A percentile compares a stretch with the other conserved stretches of the same genome.
Evolutionary conservation across 257 asterid species (phyloP).

Genomic region (Ligustrum vulgare): DNA sequence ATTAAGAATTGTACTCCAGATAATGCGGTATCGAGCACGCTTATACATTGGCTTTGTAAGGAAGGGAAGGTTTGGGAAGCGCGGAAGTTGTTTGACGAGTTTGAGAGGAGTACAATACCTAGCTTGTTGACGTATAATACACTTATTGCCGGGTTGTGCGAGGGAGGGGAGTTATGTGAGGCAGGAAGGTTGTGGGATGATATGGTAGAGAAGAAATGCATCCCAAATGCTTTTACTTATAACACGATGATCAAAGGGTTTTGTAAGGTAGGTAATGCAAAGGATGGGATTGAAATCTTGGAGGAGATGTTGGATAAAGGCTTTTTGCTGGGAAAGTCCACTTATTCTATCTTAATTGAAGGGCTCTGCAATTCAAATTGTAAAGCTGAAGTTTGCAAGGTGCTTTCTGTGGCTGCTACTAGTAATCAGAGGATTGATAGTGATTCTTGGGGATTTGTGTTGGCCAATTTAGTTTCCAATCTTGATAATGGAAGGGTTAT

Average conservation of each 20-base stretch:
- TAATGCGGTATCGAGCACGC: constrained; percentile 65
- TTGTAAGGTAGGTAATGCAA: constrained; percentile 64
- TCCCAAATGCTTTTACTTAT: constrained; percentile 80
- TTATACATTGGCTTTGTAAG: constrained; percentile 83
- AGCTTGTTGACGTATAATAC: constrained; percentile 73
- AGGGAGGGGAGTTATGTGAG: constrained; percentile 71
- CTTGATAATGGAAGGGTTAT: constrained; percentile 1
- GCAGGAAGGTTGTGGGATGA: constrained; percentile 96
- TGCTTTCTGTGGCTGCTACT: constrained; percentile 49
- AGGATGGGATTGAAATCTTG: constrained; percentile 62
- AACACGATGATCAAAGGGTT: constrained; percentile 71
- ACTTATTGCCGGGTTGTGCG: constrained; percentile 90
- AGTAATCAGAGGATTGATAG: constrained; percentile 31
- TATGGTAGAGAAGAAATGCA: constrained; percentile 74
- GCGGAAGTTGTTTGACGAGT: constrained; percentile 72
- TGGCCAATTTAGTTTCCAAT: constrained; percentile 33
- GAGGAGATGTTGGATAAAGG: constrained; percentile 81
- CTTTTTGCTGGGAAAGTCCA: constrained; percentile 56
- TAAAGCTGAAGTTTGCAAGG: constrained; percentile 40
- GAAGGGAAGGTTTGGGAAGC: constrained; percentile 75
- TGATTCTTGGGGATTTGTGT: constrained; percentile 43
- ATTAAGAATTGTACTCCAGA: constrained; percentile 80
- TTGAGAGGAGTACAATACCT: constrained; percentile 73
- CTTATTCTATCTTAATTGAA: constrained; percentile 57
- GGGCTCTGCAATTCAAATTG: constrained; percentile 51